Evolutionary conservation across 768 basidiomycete genomes (phyloP).

Genomic region (Mycena haematopus): DNA sequence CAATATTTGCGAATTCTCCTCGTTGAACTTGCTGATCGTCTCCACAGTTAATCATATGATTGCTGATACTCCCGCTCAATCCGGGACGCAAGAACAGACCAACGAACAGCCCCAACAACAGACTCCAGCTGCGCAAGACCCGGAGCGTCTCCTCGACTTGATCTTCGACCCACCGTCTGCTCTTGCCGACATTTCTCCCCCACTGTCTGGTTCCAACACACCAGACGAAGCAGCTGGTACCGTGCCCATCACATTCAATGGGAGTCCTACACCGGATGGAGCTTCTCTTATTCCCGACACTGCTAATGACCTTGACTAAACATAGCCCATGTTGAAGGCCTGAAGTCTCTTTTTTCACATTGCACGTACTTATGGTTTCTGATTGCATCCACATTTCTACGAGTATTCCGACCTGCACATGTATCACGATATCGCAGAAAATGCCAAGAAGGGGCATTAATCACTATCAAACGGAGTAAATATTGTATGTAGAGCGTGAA

Average conservation of each 20-base stretch:
- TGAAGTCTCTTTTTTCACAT: too few species aligned
- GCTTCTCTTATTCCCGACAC: slow-evolving; percentile 11
- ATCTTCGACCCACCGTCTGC: slow-evolving; percentile 52
- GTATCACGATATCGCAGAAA: slow-evolving; percentile 1
- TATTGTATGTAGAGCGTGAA: background rate
- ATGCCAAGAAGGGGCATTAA: background rate
- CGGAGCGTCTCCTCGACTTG: slow-evolving; percentile 58
- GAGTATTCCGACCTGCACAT: slow-evolving; percentile 8
- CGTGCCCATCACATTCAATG: slow-evolving; percentile 28
- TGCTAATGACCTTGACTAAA: background rate
- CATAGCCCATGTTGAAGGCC: background rate
- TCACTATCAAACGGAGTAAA: background rate
- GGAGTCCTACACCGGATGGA: background rate
- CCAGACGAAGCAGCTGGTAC: slow-evolving; percentile 30
- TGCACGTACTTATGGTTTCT: background rate
- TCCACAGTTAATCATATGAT: slow-evolving; percentile 49
- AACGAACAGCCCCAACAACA: slow-evolving; percentile 15
- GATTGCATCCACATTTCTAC: slow-evolving; percentile 12
- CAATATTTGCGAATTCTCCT: background rate
- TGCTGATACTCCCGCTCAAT: slow-evolving; percentile 7
- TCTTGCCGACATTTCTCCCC: slow-evolving; percentile 33
- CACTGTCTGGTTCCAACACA: background rate
- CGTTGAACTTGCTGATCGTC: slow-evolving; percentile 3
- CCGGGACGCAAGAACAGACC: slow-evolving; percentile 31
- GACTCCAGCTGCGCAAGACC: slow-evolving; percentile 48